phyloP scores from a whole-genome alignment of 2,329 filamentous ascomycete species.

The Fusarium avenaceum region DNA sequence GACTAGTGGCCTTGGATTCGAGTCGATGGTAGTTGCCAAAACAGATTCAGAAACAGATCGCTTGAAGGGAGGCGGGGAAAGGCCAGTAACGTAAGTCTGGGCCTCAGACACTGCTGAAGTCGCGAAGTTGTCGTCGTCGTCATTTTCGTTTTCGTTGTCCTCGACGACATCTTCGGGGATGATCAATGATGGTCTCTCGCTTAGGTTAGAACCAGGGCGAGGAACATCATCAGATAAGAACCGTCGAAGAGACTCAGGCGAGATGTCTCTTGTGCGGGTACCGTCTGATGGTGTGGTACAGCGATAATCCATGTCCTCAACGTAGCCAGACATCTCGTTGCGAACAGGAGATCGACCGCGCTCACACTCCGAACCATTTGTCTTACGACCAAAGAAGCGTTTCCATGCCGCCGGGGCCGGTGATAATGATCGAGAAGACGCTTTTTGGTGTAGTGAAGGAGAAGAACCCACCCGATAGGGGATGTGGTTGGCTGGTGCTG shows the following conservation, averaged over 20 bases:
- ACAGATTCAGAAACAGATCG: conserved; percentile 53
- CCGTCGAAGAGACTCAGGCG: conserved; percentile 66
- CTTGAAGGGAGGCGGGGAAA: conserved; percentile 68
- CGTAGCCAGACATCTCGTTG: conserved; percentile 31
- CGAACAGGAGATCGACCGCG: conserved; percentile 53
- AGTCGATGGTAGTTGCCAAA: conserved; percentile 40
- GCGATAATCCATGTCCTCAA: conserved; percentile 35
- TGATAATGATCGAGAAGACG: conserved; percentile 63
- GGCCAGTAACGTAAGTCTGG: conserved; percentile 59
- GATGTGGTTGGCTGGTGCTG: conserved; percentile 43
- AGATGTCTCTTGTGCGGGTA: conserved; percentile 64
- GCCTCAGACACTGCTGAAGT: conserved; percentile 63
- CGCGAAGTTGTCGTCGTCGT: conserved; percentile 75
- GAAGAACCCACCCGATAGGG: conserved; percentile 51
- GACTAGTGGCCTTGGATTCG: conserved; percentile 46
- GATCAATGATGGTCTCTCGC: conserved; percentile 51
- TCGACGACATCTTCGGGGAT: conserved; percentile 56
- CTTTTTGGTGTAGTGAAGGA: conserved; percentile 53
- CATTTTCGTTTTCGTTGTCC: conserved; percentile 61
- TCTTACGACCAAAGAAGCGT: conserved; percentile 64
- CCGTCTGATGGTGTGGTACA: conserved; percentile 55
- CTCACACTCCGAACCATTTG: conserved; percentile 52
- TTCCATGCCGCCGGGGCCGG: conserved; percentile 64
- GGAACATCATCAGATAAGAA: conserved; percentile 64
- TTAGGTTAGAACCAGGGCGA: conserved; percentile 45